Evolutionary conservation across 2,329 filamentous ascomycete species (phyloP).

Genomic region (Trichoderma arundinaceum): DNA sequence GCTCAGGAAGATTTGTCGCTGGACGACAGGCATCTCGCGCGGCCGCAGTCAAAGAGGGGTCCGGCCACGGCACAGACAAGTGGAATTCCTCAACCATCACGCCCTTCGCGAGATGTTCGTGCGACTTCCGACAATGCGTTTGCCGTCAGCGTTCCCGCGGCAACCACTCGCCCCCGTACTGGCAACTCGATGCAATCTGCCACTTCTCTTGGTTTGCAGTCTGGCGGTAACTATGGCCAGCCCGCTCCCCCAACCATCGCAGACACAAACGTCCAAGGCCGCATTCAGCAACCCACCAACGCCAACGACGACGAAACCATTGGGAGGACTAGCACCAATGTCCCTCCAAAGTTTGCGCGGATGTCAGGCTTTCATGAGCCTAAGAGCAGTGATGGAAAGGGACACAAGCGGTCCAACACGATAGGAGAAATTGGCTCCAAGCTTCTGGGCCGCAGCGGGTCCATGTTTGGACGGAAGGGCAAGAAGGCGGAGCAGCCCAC

Average conservation of each 20-base stretch:
- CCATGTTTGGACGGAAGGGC: constrained; percentile 71
- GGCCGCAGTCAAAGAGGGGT: constrained; percentile 50
- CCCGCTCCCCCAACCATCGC: constrained; percentile 86
- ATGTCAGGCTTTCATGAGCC: constrained; percentile 63
- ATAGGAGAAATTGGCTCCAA: constrained; percentile 84
- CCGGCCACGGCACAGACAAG: constrained; percentile 52
- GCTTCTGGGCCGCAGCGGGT: constrained; percentile 82
- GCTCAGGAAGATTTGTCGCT: constrained; percentile 43
- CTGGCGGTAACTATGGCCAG: constrained; percentile 79
- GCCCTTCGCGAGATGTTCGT: constrained; percentile 45
- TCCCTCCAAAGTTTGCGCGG: constrained; percentile 63
- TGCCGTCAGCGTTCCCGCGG: constrained; percentile 51
- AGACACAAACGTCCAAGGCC: constrained; percentile 85
- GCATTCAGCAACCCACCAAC: constrained; percentile 76
- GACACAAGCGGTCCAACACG: constrained; percentile 74
- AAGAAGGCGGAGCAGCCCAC: constrained; percentile 56
- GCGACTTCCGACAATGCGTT: constrained; percentile 49
- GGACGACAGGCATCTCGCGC: constrained; percentile 61
- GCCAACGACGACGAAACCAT: constrained; percentile 70
- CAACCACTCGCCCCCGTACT: constrained; percentile 72
- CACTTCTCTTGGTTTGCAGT: constrained; percentile 65
- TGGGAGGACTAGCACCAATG: constrained; percentile 65
- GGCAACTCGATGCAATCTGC: constrained; percentile 78
- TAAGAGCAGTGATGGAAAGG: constrained; percentile 53
- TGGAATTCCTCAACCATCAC: constrained; percentile 34